phyloP scores from a whole-genome alignment of 495 filamentous ascomycete species.

The Recurvomyces mirabilis region DNA sequence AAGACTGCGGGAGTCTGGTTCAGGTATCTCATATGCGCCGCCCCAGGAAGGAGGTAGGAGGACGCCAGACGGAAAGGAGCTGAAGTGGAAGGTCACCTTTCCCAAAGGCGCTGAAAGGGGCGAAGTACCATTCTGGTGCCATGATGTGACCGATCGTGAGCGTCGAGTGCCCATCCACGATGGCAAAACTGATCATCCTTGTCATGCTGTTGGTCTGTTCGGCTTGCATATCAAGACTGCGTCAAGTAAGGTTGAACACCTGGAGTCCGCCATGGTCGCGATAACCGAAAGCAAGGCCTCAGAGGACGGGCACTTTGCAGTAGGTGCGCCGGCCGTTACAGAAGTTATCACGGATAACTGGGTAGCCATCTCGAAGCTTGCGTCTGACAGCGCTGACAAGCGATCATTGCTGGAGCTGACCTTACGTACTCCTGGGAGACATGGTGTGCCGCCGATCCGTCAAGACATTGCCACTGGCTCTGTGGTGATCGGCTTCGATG shows the following conservation, averaged over 20 bases:
- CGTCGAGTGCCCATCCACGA: slow-evolving; percentile 34
- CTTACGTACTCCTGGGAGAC: not conserved
- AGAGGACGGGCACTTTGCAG: too few relatives aligned
- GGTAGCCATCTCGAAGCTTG: too few relatives aligned
- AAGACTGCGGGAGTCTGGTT: slow-evolving; percentile 21
- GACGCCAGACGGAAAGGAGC: slow-evolving; percentile 34
- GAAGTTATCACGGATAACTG: not conserved
- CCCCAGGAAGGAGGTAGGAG: slow-evolving; percentile 35
- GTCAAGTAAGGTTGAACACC: not conserved
- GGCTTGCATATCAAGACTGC: slow-evolving; percentile 1
- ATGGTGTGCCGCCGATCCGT: not conserved
- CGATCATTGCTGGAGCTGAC: not conserved
- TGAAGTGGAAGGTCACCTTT: slow-evolving; percentile 43
- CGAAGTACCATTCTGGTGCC: slow-evolving; percentile 44
- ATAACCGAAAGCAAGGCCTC: not conserved
- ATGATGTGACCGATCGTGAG: slow-evolving; percentile 40
- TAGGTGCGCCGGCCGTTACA: too few relatives aligned
- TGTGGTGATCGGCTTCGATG: slow-evolving; percentile 11
- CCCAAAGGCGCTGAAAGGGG: slow-evolving; percentile 27
- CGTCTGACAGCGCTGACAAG: not conserved
- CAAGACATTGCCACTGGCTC: slow-evolving; percentile 7
- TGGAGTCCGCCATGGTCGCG: slow-evolving; percentile 1
- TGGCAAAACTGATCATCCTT: slow-evolving; percentile 33
- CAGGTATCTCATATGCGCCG: slow-evolving; percentile 33
- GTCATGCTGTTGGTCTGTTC: slow-evolving; percentile 35